phyloP scores from a whole-genome alignment of 768 basidiomycete species.

The Lactifluus volemus region DNA sequence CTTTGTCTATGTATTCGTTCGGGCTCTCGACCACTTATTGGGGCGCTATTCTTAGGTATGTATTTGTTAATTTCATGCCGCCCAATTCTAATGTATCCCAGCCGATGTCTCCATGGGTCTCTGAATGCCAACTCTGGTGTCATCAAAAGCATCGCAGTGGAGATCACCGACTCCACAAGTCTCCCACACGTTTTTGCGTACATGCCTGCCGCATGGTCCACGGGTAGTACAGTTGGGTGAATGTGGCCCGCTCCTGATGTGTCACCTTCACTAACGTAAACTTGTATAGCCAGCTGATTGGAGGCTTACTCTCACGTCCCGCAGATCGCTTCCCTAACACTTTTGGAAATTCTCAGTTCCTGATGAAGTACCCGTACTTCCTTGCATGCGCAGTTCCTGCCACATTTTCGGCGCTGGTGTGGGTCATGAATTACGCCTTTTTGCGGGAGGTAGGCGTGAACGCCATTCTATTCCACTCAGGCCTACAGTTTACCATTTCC shows the following conservation, averaged over 20 bases:
- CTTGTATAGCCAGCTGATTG: slow-evolving; percentile 45
- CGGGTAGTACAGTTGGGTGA: slow-evolving; percentile 40
- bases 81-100: slow-evolving; percentile 20
- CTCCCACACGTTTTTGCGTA: slow-evolving; percentile 60
- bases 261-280: neutral
- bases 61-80: too few relatives aligned
- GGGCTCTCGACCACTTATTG: slow-evolving; percentile 54
- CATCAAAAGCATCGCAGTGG: slow-evolving; percentile 65
- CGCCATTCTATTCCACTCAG: too few relatives aligned
- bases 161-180: slow-evolving; percentile 65
- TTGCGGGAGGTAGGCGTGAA: too few relatives aligned
- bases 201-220: slow-evolving; percentile 47
- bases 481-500: slow-evolving; percentile 22
- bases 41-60: too few relatives aligned
- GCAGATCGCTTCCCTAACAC: slow-evolving; percentile 53
- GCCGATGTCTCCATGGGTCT: slow-evolving; percentile 65
- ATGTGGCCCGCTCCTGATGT: slow-evolving; percentile 16
- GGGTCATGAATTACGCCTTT: slow-evolving; percentile 37
- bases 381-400: slow-evolving; percentile 38
- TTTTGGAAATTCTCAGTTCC: slow-evolving; percentile 51
- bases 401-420: slow-evolving; percentile 41
- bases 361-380: slow-evolving; percentile 66
- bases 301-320: slow-evolving; percentile 58
- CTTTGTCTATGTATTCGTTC: slow-evolving; percentile 63
- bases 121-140: slow-evolving; percentile 64